A percentile compares a stretch with the other conserved stretches of the same genome.
Evolutionary conservation across 306 rosid genomes (phyloP).

Genomic region (Delonix regia): DNA sequence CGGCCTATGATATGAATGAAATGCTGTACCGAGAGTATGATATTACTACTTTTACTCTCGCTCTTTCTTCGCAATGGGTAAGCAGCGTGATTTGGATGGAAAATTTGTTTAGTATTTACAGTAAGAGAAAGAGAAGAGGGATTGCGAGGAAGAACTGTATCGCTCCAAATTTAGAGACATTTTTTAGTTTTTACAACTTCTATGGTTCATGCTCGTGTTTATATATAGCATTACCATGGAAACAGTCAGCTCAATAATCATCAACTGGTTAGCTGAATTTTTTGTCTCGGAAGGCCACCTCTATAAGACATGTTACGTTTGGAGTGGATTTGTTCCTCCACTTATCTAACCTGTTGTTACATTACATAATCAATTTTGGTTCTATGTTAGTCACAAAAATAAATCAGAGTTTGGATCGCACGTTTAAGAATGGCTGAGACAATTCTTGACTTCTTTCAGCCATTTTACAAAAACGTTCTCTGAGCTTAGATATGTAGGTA

Average conservation of each 20-base stretch:
- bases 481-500: no score
- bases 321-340: background rate
- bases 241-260: background rate
- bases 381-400: background rate
- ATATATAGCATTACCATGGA: no score
- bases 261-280: background rate
- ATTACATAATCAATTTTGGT: background rate
- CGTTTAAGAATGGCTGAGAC: background rate
- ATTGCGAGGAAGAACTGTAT: no score
- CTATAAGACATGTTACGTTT: background rate
- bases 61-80: background rate
- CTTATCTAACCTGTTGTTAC: background rate
- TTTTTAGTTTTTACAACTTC: no score
- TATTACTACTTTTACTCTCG: background rate
- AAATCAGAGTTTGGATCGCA: background rate
- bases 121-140: no score
- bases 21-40: slow-evolving; percentile 32
- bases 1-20: slow-evolving; percentile 21
- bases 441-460: no score
- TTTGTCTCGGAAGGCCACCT: background rate
- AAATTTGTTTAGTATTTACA: no score
- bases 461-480: no score
- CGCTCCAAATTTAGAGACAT: no score
- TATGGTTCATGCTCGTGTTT: no score
- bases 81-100: no score